Evolutionary conservation across 352 stramenopile species (phyloP).

Genomic region (Phytopythium delawarense): DNA sequence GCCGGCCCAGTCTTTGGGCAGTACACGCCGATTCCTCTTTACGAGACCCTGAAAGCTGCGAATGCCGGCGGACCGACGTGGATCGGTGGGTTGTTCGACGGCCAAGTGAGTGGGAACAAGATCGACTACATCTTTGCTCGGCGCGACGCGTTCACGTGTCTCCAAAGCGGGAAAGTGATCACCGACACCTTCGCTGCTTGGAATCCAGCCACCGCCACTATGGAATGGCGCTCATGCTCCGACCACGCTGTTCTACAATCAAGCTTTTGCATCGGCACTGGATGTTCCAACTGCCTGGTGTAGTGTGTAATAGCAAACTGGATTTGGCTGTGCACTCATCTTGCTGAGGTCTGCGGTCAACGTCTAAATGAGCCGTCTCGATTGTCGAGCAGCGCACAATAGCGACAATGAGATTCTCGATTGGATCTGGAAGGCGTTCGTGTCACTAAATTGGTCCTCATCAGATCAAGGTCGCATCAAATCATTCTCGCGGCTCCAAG

Average conservation of each 20-base stretch:
- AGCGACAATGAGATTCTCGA: neutral
- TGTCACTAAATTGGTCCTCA: neutral
- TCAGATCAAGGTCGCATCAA: neutral
- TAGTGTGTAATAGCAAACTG: neutral
- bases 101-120: constrained; percentile 27
- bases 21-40: constrained; percentile 45
- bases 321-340: too few species aligned
- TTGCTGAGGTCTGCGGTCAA: too few species aligned
- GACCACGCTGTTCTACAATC: constrained; percentile 60
- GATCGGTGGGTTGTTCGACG: constrained; percentile 55
- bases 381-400: neutral
- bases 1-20: constrained; percentile 17
- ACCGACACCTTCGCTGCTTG: constrained; percentile 26
- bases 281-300: neutral
- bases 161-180: constrained; percentile 38
- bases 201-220: constrained; percentile 25
- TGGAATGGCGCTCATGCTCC: constrained; percentile 48
- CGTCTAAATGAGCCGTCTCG: neutral
- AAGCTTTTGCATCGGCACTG: constrained; percentile 47
- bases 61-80: constrained; percentile 43
- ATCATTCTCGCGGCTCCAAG: too few species aligned
- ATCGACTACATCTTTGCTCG: constrained; percentile 72
- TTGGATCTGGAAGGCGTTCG: neutral
- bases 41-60: constrained; percentile 49
- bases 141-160: constrained; percentile 35